A percentile compares a stretch with the other conserved stretches of the same genome.
These are phyloP conservation scores for Eucalyptus globulus DNA, from an alignment of 345 rosid genomes.

Conservation along the genomic window DNA sequence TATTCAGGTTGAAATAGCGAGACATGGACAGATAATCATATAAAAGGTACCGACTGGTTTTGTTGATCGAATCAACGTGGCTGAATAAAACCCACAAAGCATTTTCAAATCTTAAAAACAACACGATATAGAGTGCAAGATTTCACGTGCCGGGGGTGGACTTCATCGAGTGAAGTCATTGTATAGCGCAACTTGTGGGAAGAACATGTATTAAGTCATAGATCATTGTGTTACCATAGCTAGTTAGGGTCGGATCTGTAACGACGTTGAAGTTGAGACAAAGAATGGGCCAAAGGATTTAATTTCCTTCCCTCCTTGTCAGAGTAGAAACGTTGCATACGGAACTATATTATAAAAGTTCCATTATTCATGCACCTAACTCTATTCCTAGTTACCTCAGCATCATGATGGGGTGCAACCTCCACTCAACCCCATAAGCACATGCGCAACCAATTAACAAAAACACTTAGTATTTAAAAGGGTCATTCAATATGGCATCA, in stretches of 20 bases:
- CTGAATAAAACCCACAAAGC: not conserved
- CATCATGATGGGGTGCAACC: not conserved
- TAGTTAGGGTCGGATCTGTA: not conserved
- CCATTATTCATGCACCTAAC: not conserved
- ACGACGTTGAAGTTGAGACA: not conserved
- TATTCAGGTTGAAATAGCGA: not conserved
- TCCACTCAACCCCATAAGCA: not conserved
- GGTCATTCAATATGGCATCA: not conserved
- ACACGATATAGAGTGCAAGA: not conserved
- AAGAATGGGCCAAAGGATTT: not conserved
- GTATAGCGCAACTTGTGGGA: not conserved
- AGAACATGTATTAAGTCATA: not conserved
- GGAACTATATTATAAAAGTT: not conserved
- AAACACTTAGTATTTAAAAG: not conserved
- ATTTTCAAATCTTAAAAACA: not conserved
- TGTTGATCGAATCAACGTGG: not conserved
- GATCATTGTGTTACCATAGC: not conserved
- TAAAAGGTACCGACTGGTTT: not conserved
- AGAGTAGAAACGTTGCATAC: not conserved
- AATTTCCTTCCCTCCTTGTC: not conserved
- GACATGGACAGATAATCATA: not conserved
- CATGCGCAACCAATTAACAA: not conserved
- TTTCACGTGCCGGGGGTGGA: not conserved
- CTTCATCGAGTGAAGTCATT: not conserved
- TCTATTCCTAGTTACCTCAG: not conserved